phyloP scores from a whole-genome alignment of 129 eudicot genomes.

The Silybum marianum region DNA sequence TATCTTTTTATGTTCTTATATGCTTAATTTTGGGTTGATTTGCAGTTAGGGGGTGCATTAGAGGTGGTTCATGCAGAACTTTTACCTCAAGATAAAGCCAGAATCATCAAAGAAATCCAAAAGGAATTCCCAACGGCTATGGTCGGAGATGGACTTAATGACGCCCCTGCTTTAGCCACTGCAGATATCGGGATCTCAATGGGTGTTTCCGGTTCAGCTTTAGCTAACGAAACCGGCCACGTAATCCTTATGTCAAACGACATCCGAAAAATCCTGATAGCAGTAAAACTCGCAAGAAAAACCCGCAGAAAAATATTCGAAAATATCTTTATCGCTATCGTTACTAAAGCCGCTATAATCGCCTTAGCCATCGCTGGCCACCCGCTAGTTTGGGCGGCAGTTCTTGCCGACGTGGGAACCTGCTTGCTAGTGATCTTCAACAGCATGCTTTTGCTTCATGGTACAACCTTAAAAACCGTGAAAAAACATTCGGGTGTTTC shows the following conservation, averaged over 20 bases:
- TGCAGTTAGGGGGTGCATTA: constrained; percentile 69
- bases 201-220: constrained; percentile 94
- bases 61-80: constrained; percentile 75
- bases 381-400: constrained; percentile 95
- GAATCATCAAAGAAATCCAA: constrained; percentile 55
- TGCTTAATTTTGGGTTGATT: constrained; percentile 4
- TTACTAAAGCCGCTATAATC: constrained; percentile 64
- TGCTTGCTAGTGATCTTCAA: constrained; percentile 86
- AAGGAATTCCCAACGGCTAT: constrained; percentile 63
- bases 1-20: too few species aligned
- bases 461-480: constrained; percentile 8
- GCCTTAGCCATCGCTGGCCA: constrained; percentile 77
- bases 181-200: constrained; percentile 93
- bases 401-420: constrained; percentile 84
- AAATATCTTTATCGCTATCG: constrained; percentile 56
- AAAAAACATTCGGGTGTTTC: constrained; percentile 17
- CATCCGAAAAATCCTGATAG: constrained; percentile 67
- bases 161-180: constrained; percentile 89
- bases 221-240: constrained; percentile 85
- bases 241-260: constrained; percentile 84
- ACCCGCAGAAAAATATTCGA: constrained; percentile 61
- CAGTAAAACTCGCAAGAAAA: constrained; percentile 55
- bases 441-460: constrained; percentile 74
- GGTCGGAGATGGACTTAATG: constrained; percentile 94
- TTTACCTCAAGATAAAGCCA: constrained; percentile 85